Evolutionary conservation across 805 yeast species (phyloP).

Genomic region (Nakazawaea laoshanensis): DNA sequence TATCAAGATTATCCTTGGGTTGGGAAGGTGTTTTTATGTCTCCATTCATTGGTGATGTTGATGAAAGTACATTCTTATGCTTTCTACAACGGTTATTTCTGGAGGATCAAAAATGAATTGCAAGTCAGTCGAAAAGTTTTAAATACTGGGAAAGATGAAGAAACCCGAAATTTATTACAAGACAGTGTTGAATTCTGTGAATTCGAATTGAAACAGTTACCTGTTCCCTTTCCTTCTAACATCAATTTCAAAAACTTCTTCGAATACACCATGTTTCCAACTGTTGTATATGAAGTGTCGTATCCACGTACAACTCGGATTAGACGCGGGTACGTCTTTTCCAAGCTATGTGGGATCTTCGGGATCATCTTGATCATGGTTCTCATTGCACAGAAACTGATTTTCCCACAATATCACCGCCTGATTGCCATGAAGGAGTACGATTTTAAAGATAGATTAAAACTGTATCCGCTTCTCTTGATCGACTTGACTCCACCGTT

Average conservation of each 20-base stretch:
- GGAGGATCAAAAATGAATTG: slow-evolving; percentile 53
- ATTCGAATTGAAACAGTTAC: slow-evolving; percentile 46
- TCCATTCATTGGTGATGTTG: slow-evolving; percentile 78
- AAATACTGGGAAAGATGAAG: slow-evolving; percentile 24
- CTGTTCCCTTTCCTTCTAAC: slow-evolving; percentile 70
- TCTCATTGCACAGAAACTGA: slow-evolving; percentile 60
- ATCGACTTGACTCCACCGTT: slow-evolving; percentile 78
- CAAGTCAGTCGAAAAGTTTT: slow-evolving; percentile 36
- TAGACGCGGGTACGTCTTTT: slow-evolving; percentile 59
- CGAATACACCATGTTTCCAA: slow-evolving; percentile 80
- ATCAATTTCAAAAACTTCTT: slow-evolving; percentile 60
- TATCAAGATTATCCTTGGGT: slow-evolving; percentile 72
- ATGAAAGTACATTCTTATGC: slow-evolving; percentile 97
- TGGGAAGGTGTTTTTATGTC: slow-evolving; percentile 72
- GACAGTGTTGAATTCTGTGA: slow-evolving; percentile 60
- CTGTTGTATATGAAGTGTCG: slow-evolving; percentile 73
- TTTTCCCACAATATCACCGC: slow-evolving; percentile 65
- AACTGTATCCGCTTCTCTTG: slow-evolving; percentile 47
- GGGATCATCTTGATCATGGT: slow-evolving; percentile 85
- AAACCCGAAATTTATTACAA: slow-evolving; percentile 24
- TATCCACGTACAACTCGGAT: slow-evolving; percentile 70
- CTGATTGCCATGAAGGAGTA: slow-evolving; percentile 46
- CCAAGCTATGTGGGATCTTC: slow-evolving; percentile 71
- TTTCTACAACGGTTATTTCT: slow-evolving; percentile 85
- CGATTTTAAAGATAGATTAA: slow-evolving; percentile 35